These are phyloP conservation scores for Taxillus chinensis DNA, from an alignment of 164 flowering plant species.

Conservation along the genomic window DNA sequence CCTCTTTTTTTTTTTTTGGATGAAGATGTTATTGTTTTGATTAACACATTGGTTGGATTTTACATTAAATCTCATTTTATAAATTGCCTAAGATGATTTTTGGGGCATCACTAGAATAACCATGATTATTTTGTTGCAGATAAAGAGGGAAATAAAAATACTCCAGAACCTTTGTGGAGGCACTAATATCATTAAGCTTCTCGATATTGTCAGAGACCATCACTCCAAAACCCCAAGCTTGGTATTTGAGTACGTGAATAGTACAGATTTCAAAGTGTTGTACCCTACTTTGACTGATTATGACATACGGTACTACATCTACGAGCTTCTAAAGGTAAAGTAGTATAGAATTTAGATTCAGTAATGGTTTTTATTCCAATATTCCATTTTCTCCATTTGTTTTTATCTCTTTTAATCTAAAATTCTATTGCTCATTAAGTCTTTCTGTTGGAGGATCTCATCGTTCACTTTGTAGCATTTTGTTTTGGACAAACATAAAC, in stretches of 20 bases:
- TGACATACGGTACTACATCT: conserved; percentile 72
- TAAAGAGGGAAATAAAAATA: conserved; percentile 71
- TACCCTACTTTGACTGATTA: conserved; percentile 69
- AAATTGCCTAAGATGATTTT: not conserved
- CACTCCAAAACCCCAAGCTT: conserved; percentile 77
- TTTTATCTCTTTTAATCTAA: not conserved
- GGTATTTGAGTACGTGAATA: conserved; percentile 68
- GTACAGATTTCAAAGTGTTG: conserved; percentile 66
- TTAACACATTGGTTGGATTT: no score
- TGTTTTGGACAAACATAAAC: not conserved
- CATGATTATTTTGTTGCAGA: conserved; percentile 26
- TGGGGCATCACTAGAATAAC: not conserved
- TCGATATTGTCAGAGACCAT: conserved; percentile 70
- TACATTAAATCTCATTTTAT: not conserved
- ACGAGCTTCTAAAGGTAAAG: conserved; percentile 67
- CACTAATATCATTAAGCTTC: conserved; percentile 58
- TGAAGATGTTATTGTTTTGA: no score
- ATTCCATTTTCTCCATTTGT: not conserved
- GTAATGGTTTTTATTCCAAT: not conserved
- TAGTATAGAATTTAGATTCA: not conserved
- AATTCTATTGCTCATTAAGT: not conserved
- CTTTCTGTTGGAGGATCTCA: not conserved
- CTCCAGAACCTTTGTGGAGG: conserved; percentile 79
- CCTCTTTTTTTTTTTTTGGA: no score
- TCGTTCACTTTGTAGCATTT: not conserved